Percentiles rank a stretch among this genome's conserved stretches.
These are phyloP conservation scores for Phytophthora europaea DNA, from an alignment of 352 stramenopile species.

Conservation along the genomic window DNA sequence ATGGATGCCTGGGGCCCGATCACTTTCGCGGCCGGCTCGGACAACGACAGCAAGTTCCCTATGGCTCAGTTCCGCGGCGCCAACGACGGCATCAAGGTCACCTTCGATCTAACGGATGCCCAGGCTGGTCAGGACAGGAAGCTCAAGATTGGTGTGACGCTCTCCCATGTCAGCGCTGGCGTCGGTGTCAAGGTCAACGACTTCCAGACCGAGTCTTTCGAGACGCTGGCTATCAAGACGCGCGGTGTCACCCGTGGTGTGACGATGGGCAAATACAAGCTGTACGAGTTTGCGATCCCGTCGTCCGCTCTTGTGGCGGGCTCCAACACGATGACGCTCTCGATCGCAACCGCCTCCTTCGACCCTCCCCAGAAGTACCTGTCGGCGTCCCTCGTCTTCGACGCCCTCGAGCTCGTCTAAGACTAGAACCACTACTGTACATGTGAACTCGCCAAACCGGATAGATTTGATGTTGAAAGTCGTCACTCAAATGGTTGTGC, in stretches of 20 bases:
- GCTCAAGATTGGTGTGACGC: slow-evolving; percentile 53
- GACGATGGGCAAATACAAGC: slow-evolving; percentile 57
- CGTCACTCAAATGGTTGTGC: neutral
- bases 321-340: slow-evolving; percentile 50
- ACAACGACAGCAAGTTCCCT: slow-evolving; percentile 43
- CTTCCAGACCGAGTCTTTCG: slow-evolving; percentile 30
- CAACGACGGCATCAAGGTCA: slow-evolving; percentile 43
- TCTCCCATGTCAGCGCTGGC: slow-evolving; percentile 45
- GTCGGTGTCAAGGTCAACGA: slow-evolving; percentile 47
- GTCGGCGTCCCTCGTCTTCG: slow-evolving; percentile 54
- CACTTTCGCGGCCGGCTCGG: slow-evolving; percentile 35
- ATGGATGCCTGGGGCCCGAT: slow-evolving; percentile 41
- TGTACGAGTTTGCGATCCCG: slow-evolving; percentile 63
- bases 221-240: slow-evolving; percentile 48
- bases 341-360: slow-evolving; percentile 50
- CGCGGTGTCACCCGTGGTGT: slow-evolving; percentile 59
- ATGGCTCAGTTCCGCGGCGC: slow-evolving; percentile 56
- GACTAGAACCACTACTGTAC: neutral
- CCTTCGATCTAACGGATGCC: slow-evolving; percentile 37
- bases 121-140: slow-evolving; percentile 37
- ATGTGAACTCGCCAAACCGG: neutral
- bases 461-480: slow-evolving; percentile 3
- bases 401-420: slow-evolving; percentile 58
- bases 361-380: slow-evolving; percentile 55
- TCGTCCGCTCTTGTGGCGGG: slow-evolving; percentile 44